These are phyloP conservation scores for Penicillium bovifimosum DNA, from an alignment of 495 filamentous ascomycete species.

Conservation along the genomic window DNA sequence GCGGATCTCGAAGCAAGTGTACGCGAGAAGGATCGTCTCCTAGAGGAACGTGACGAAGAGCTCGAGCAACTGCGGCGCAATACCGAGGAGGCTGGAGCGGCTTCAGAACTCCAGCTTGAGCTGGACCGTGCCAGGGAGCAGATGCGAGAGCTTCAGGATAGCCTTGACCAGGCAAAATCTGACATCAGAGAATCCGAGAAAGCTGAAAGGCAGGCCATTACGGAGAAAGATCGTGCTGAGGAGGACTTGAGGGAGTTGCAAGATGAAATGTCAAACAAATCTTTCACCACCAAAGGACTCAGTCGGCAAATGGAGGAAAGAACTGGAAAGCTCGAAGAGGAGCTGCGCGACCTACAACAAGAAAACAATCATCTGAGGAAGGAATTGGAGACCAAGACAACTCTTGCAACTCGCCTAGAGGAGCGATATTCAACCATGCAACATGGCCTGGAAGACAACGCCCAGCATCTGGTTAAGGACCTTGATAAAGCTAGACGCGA, in stretches of 20 bases:
- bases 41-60: conserved; percentile 63
- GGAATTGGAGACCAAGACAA: conserved; percentile 46
- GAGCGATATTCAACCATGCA: conserved; percentile 40
- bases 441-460: conserved; percentile 37
- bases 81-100: conserved; percentile 46
- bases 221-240: conserved; percentile 50
- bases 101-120: conserved; percentile 47
- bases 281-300: conserved; percentile 68
- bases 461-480: conserved; percentile 39
- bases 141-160: conserved; percentile 57
- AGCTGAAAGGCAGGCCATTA: conserved; percentile 56
- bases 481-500: conserved; percentile 36
- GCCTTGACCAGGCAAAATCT: conserved; percentile 45
- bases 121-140: conserved; percentile 52
- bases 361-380: conserved; percentile 48
- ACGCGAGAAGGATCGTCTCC: conserved; percentile 57
- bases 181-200: conserved; percentile 54
- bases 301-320: conserved; percentile 71
- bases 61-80: conserved; percentile 54
- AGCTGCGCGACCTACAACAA: conserved; percentile 55
- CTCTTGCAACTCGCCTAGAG: conserved; percentile 33
- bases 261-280: conserved; percentile 75
- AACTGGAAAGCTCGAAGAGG: conserved; percentile 56
- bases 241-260: conserved; percentile 55
- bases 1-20: conserved; percentile 62